phyloP scores from a whole-genome alignment of 306 rosid species.

The Casuarina equisetifolia region DNA sequence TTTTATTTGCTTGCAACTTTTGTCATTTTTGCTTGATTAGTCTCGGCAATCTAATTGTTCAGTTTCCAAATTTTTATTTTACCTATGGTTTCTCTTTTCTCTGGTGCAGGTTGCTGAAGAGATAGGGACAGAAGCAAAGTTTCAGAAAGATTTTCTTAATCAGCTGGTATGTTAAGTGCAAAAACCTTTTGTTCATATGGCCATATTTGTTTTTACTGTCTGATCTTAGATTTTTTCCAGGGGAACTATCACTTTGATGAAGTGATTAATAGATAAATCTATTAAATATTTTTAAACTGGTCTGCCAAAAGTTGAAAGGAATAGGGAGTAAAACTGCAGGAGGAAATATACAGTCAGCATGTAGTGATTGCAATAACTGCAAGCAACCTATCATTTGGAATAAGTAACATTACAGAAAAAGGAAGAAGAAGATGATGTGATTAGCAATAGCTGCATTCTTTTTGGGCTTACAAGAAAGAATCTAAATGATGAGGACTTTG shows the following conservation, averaged over 20 bases:
- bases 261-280: not conserved
- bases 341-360: not conserved
- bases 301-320: not conserved
- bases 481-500: slow-evolving; percentile 16
- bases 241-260: not conserved
- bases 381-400: not conserved
- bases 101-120: slow-evolving; percentile 83
- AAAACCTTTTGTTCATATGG: slow-evolving; percentile 8
- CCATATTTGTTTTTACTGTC: not conserved
- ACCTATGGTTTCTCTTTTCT: slow-evolving; percentile 8
- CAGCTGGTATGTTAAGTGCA: slow-evolving; percentile 53
- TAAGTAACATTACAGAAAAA: not conserved
- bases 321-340: too few species aligned
- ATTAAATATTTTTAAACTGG: not conserved
- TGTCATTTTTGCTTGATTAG: not conserved
- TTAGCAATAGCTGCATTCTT: not conserved
- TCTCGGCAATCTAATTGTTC: not conserved
- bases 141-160: slow-evolving; percentile 64
- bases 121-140: slow-evolving; percentile 72
- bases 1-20: not conserved
- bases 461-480: slow-evolving; percentile 14
- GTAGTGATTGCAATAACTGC: not conserved
- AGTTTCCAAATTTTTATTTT: not conserved
- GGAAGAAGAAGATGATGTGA: not conserved
- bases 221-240: not conserved